Conservation (phyloP, 148 eudicot species). For the Vaccinium corymbosum region DNA sequence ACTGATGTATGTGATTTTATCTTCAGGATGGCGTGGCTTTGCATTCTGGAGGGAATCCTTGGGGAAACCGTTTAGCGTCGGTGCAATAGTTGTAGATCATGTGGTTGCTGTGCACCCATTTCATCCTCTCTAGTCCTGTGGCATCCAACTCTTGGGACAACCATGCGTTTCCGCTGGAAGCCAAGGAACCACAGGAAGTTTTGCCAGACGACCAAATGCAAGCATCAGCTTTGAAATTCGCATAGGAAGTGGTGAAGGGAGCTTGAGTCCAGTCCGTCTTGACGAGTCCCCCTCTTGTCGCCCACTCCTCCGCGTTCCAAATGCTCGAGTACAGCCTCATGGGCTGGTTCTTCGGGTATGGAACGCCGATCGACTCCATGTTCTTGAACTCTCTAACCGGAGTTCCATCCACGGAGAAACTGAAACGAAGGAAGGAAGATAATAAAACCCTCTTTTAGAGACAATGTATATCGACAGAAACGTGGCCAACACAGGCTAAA, state of each 20-base stretch:
- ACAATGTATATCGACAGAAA: not conserved
- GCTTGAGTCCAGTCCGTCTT: not conserved
- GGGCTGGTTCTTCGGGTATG: not conserved
- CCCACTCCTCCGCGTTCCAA: not conserved
- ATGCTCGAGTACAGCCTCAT: not conserved
- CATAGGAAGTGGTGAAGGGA: slow-evolving; percentile 1
- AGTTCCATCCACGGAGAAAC: not conserved
- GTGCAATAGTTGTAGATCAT: not conserved
- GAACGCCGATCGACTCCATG: not conserved
- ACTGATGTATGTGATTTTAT: not conserved
- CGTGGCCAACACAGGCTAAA: not conserved
- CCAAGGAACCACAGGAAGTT: not conserved
- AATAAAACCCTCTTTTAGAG: not conserved
- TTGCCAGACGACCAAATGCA: not conserved
- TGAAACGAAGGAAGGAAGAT: not conserved
- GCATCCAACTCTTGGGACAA: not conserved
- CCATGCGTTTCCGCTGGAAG: not conserved
- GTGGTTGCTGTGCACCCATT: not conserved
- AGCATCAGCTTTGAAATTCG: not conserved
- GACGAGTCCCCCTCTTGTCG: not conserved
- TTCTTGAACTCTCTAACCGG: not conserved
- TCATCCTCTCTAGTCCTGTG: not conserved
- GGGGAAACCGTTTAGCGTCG: not conserved
- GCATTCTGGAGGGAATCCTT: slow-evolving; percentile 4
- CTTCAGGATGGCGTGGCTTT: not conserved